Evolutionary conservation across 1,284 basidiomycete species (phyloP), one percentile per base, ranked within the genome.

Genomic region (Apiotrichum veenhuisii): DNA sequence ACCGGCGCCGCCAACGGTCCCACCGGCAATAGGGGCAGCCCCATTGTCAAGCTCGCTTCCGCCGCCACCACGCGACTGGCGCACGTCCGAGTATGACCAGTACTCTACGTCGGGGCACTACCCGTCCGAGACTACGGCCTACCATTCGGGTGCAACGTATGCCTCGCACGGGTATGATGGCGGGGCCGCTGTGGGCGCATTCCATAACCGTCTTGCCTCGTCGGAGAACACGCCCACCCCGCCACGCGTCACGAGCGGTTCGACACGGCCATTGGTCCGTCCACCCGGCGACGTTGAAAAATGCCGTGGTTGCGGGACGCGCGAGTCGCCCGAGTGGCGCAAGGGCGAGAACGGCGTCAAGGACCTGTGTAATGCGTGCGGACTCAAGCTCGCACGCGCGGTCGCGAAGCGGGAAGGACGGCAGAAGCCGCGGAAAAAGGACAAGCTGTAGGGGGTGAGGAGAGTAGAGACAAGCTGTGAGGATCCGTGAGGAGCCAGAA

Each of bases 291-390:
- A 90, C 7, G 80, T 90, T 12, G 77, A 83, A 51, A 84, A 84
- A 64, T 95, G 91, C 76, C 83, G 86, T 17, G 89, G 87, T 67
- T 95, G 91, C 77, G 88, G 87, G 72, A 87, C 82, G 23, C 87
- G 85, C 15, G 85, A 86, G 52, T 91, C 88, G 66, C 93, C 93
- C 0, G 94, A 97, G 75, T 97, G 93, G 93, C 81, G 93, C 68
- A 92, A 95, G 75, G 91, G 71, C 30, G 77, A 77, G 54, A 89
- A 83, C 66, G 91, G 91, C 18, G 87, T 89, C 75, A 94, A 94
- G 78, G 89, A 92, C 73, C 80, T 95, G 46, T 95, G 91, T 75
- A 95, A 95, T 77, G 91, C 91, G 88, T 93, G 75, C 50, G 75
- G 75, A 5, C 57, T 77, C 50, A 68, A 72, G 58, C 60, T 75